These are phyloP conservation scores for Thielaviopsis punctulata DNA, from an alignment of 2,329 filamentous ascomycete species.

Conservation along the genomic window DNA sequence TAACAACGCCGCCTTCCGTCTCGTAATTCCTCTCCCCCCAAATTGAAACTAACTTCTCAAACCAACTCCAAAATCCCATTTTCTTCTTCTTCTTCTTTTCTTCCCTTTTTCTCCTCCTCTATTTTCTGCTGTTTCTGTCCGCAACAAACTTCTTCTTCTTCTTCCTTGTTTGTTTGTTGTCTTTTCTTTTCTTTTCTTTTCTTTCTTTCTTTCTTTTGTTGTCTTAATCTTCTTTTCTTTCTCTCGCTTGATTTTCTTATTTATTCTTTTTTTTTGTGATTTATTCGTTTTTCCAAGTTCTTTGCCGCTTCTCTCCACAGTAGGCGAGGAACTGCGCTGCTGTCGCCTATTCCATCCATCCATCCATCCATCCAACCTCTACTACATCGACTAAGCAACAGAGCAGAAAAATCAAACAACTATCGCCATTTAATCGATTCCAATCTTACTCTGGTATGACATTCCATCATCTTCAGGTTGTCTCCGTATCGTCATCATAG, in stretches of 20 bases:
- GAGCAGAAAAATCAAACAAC: too few species aligned
- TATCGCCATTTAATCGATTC: too few species aligned
- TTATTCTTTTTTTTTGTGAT: conserved; percentile 1
- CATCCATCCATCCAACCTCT: background rate
- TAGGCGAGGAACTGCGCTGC: background rate
- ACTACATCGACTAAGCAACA: too few species aligned
- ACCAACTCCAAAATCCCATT: too few species aligned
- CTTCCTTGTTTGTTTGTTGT: conserved; percentile 13
- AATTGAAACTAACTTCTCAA: background rate
- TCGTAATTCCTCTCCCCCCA: too few species aligned
- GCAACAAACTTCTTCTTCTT: background rate
- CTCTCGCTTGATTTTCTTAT: conserved; percentile 1
- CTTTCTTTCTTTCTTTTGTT: background rate
- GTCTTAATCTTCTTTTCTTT: conserved; percentile 7
- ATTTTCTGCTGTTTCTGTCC: background rate
- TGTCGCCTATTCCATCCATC: background rate
- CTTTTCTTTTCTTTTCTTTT: conserved; percentile 2
- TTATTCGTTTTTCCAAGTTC: background rate
- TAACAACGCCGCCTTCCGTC: too few species aligned
- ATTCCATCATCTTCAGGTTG: too few species aligned
- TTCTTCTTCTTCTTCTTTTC: conserved; percentile 2
- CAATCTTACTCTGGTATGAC: too few species aligned
- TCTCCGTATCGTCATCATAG: too few species aligned
- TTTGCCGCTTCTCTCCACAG: background rate
- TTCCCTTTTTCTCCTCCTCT: background rate